A percentile compares a stretch with the other conserved stretches of the same genome.
These are phyloP conservation scores for Pseudogymnoascus sp. DNA, from an alignment of 2,329 filamentous ascomycete species.

Conservation along the genomic window DNA sequence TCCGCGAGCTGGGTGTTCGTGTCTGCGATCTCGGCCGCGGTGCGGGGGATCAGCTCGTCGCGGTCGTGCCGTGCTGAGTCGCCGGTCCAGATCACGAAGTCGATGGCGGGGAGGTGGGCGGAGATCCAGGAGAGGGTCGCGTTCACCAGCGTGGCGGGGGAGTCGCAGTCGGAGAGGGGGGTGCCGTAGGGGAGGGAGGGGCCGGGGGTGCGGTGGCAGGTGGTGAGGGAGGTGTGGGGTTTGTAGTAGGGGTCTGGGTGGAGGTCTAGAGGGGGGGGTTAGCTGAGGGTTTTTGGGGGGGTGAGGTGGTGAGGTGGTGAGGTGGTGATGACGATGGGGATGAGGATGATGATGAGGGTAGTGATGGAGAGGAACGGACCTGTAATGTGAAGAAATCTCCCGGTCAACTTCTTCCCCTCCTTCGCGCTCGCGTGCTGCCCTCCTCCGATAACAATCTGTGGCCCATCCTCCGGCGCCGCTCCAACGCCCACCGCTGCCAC, in stretches of 20 bases:
- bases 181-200: conserved; percentile 74
- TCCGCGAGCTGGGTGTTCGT: conserved; percentile 68
- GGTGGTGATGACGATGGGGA: conserved; percentile 10
- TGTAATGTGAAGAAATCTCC: conserved; percentile 81
- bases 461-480: background rate
- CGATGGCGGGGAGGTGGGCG: conserved; percentile 68
- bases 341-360: conserved; percentile 9
- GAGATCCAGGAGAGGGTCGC: conserved; percentile 86
- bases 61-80: conserved; percentile 86
- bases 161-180: conserved; percentile 82
- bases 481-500: background rate
- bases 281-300: background rate
- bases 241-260: conserved; percentile 89
- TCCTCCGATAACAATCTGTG: background rate
- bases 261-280: conserved; percentile 58
- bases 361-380: conserved; percentile 43
- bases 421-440: background rate
- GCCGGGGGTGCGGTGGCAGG: conserved; percentile 74
- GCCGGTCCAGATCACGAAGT: conserved; percentile 90
- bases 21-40: conserved; percentile 62
- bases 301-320: conserved; percentile 11
- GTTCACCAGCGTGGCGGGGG: conserved; percentile 70
- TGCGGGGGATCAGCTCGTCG: conserved; percentile 72
- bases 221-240: conserved; percentile 59
- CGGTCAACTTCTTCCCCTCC: conserved; percentile 41